Evolutionary conservation across 1,139 yeast genomes (phyloP), one percentile per base, ranked within the genome.

Genomic region (Yamadazyma blattariae): DNA sequence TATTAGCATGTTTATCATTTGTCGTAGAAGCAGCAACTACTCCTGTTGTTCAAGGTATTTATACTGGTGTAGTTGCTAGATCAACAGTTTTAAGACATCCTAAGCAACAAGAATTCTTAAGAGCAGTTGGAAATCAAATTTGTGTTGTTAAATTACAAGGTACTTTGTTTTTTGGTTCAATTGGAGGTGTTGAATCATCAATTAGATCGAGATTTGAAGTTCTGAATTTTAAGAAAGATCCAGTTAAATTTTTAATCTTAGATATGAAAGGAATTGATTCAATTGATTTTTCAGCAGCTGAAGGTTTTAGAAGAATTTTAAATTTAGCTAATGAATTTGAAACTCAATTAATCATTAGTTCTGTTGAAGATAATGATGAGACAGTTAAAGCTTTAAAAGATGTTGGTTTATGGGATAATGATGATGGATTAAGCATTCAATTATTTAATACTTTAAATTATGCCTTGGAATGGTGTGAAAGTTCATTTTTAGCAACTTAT

Each of bases 401-500:
- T 44, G 87, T 87, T 10, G 92, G 92, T 0, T 58, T 84, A 28
- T 75, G 89, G 76, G 79, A 76, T 39, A 17, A 17, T 17, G 59
- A 66, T 13, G 64, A 45, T 56, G 50, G 57, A 20, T 54, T 62
- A 25, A 64, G 70, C 18, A 76, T 83, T 27, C 79, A 80, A 47
- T 66, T 86, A 27, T 86, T 85, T 54, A 74, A 76, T 39, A 83
- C 87, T 38, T 70, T 92, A 44, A 92, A 94, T 54, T 76, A 86
- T 42, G 96, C 96, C 0, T 69, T 92, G 35, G 97, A 92, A 59
- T 90, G 96, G 96, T 88, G 97, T 67, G 99, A 92, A 55, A 90
- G 92, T 59, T 81, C 84, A 46, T 88, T 89, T 51, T 70, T 92
- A 49, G 70, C 77, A 32, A 81, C 87, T 32, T 89, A 86, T 60